These are phyloP conservation scores for Macrocystidia cucumis DNA, from an alignment of 1,284 basidiomycete genomes.

Conservation along the genomic window DNA sequence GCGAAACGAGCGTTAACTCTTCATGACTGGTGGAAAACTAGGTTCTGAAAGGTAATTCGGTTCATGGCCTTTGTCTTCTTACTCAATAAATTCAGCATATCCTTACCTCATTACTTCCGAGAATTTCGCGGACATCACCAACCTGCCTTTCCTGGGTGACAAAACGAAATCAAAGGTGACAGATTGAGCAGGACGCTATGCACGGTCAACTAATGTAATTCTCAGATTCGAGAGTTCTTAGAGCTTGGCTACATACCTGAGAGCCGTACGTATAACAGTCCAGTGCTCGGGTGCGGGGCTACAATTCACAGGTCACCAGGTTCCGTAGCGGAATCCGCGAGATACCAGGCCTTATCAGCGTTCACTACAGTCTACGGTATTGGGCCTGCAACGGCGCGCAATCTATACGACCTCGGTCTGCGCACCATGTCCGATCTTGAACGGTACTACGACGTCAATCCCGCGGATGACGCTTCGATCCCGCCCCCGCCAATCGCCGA, in stretches of 20 bases:
- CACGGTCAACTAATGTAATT: slow-evolving; percentile 1
- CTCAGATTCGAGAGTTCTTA: slow-evolving; percentile 57
- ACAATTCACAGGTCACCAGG: slow-evolving; percentile 25
- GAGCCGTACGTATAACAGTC: slow-evolving; percentile 35
- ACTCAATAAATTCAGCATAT: slow-evolving; percentile 38
- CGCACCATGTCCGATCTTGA: slow-evolving; percentile 57
- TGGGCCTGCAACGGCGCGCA: slow-evolving; percentile 57
- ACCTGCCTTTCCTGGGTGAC: slow-evolving; percentile 51
- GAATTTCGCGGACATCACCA: slow-evolving; percentile 36
- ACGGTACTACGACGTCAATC: slow-evolving; percentile 52
- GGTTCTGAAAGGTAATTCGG: slow-evolving; percentile 51
- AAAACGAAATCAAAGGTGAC: slow-evolving; percentile 54
- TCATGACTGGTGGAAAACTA: slow-evolving; percentile 19
- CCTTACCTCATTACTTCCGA: slow-evolving; percentile 42
- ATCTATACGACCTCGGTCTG: slow-evolving; percentile 52
- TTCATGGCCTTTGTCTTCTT: slow-evolving; percentile 2
- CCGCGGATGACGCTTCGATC: slow-evolving; percentile 10
- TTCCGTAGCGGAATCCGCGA: slow-evolving; percentile 34
- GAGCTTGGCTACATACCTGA: slow-evolving; percentile 48
- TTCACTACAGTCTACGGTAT: slow-evolving; percentile 70
- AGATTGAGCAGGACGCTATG: background rate
- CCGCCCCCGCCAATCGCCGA: slow-evolving; percentile 9
- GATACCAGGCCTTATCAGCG: slow-evolving; percentile 45
- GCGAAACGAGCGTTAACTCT: background rate
- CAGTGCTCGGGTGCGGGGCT: too few species aligned